Evolutionary conservation across 2,329 filamentous ascomycete species (phyloP).

Genomic region (Leptodontidium sp.): DNA sequence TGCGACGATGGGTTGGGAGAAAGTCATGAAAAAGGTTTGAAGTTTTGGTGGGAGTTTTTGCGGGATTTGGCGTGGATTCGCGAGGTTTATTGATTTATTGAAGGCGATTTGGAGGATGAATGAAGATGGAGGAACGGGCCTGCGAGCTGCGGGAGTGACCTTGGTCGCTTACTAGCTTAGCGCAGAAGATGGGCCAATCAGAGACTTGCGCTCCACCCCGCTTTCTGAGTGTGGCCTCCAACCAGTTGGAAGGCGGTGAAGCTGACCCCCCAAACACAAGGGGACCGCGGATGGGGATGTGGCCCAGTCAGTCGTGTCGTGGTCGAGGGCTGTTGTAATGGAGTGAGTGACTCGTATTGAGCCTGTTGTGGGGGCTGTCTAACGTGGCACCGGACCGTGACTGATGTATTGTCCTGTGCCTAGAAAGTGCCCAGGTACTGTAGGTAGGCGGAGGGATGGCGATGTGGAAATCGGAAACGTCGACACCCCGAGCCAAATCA

Average conservation of each 20-base stretch:
- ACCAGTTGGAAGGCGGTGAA: slow-evolving; percentile 24
- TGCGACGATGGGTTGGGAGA: slow-evolving; percentile 29
- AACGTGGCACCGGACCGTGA: slow-evolving; percentile 28
- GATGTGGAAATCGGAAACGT: background rate
- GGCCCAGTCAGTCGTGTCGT: background rate
- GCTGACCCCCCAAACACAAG: background rate
- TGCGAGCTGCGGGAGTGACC: slow-evolving; percentile 19
- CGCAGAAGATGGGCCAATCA: slow-evolving; percentile 3
- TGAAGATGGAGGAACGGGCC: slow-evolving; percentile 21
- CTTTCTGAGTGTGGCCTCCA: background rate
- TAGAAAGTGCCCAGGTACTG: background rate
- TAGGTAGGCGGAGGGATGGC: background rate
- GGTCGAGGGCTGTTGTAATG: background rate
- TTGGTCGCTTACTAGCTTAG: slow-evolving; percentile 18
- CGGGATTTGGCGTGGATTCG: slow-evolving; percentile 14
- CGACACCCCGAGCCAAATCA: slow-evolving; percentile 19
- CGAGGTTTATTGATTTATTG: slow-evolving; percentile 11
- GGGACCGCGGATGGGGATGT: background rate
- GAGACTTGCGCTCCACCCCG: slow-evolving; percentile 1
- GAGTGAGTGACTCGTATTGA: slow-evolving; percentile 21
- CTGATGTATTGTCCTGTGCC: slow-evolving; percentile 14
- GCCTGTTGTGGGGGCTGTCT: slow-evolving; percentile 25
- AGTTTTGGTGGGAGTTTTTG: slow-evolving; percentile 8
- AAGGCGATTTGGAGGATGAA: slow-evolving; percentile 17
- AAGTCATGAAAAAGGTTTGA: slow-evolving; percentile 44